Percentiles rank a stretch among this genome's conserved stretches.
Evolutionary conservation across 306 rosid genomes (phyloP).

Genomic region (Macrotyloma uniflorum): DNA sequence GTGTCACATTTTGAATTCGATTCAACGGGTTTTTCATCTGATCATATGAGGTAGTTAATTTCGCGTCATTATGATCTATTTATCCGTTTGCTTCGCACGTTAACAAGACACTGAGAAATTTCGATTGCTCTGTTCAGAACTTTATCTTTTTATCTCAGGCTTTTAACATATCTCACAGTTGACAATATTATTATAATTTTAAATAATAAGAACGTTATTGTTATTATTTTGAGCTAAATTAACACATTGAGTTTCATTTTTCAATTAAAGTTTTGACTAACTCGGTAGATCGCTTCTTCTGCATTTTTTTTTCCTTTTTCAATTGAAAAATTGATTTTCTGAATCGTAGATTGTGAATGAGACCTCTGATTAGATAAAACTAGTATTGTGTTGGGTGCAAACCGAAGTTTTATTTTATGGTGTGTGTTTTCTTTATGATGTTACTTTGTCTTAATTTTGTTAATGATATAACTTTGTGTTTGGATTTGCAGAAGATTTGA

Average conservation of each 20-base stretch:
- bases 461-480: not conserved
- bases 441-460: constrained; percentile 16
- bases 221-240: not conserved
- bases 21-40: not conserved
- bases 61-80: not conserved
- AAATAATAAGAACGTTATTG: not conserved
- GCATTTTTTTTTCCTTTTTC: not conserved
- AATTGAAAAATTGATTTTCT: not conserved
- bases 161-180: not conserved
- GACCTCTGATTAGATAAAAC: not conserved
- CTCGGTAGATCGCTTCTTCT: not conserved
- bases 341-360: not conserved
- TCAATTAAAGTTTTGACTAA: not conserved
- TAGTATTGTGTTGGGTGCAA: not conserved
- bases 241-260: not conserved
- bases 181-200: not conserved
- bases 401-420: not conserved
- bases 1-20: not conserved
- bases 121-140: not conserved
- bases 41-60: not conserved
- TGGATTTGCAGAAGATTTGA: not conserved
- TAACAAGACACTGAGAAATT: not conserved
- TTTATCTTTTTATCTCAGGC: not conserved
- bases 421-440: not conserved
- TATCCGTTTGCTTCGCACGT: not conserved